Evolutionary conservation across 2,329 filamentous ascomycete genomes (phyloP).

Genomic region (Rutstroemia sp.): DNA sequence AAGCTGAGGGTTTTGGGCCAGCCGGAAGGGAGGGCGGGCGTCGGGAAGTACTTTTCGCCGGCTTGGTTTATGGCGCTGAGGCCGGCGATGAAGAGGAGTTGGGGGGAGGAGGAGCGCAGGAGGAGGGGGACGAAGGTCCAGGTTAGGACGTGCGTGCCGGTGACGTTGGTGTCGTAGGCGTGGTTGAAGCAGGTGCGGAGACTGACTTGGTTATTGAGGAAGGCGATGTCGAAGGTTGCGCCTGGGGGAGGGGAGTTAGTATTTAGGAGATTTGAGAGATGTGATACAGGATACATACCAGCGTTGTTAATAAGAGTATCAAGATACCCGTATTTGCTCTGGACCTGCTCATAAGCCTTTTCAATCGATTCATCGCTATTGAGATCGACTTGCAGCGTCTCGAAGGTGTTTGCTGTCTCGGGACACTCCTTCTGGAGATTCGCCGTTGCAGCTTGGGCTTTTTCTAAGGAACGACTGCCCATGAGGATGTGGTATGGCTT

Average conservation of each 20-base stretch:
- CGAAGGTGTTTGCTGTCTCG: slow-evolving; percentile 22
- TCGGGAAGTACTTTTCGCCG: slow-evolving; percentile 21
- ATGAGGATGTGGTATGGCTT: slow-evolving; percentile 35
- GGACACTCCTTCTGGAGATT: slow-evolving; percentile 30
- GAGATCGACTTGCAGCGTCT: slow-evolving; percentile 18
- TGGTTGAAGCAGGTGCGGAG: slow-evolving; percentile 22
- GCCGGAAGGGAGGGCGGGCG: slow-evolving; percentile 26
- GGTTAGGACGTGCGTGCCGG: slow-evolving; percentile 26
- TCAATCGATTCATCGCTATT: slow-evolving; percentile 19
- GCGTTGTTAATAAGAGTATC: slow-evolving; percentile 22
- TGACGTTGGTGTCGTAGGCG: slow-evolving; percentile 29
- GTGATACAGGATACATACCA: slow-evolving; percentile 12
- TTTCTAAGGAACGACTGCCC: slow-evolving; percentile 31
- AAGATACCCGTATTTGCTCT: slow-evolving; percentile 11
- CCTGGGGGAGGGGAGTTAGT: slow-evolving; percentile 6
- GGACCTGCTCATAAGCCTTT: slow-evolving; percentile 16
- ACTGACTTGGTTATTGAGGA: slow-evolving; percentile 22
- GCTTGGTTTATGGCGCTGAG: slow-evolving; percentile 29
- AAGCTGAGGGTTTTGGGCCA: slow-evolving; percentile 34
- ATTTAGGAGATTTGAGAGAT: not conserved
- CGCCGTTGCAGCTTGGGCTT: slow-evolving; percentile 31
- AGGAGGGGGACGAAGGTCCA: slow-evolving; percentile 30
- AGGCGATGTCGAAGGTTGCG: slow-evolving; percentile 28
- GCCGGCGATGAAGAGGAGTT: slow-evolving; percentile 40
- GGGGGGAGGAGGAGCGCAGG: slow-evolving; percentile 36